phyloP scores from a whole-genome alignment of 108 stramenopile genomes.

The Bacterosira constricta region DNA sequence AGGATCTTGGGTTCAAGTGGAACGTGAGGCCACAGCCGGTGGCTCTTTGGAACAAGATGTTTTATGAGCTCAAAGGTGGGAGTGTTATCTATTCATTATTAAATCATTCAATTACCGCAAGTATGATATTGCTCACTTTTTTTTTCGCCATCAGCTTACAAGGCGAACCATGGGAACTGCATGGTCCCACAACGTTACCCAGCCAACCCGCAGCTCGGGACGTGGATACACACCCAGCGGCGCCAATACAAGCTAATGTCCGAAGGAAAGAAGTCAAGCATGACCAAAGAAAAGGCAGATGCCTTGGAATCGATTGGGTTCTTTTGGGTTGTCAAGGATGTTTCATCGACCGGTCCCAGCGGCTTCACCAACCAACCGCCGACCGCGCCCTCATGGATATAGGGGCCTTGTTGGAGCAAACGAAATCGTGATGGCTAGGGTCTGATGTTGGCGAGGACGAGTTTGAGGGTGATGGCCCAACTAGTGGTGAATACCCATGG shows the following conservation, averaged over 20 bases:
- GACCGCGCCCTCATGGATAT: too few relatives aligned
- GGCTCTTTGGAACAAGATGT: neutral
- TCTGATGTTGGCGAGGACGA: too few relatives aligned
- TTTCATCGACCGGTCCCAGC: too few relatives aligned
- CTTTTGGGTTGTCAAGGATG: conserved; percentile 48
- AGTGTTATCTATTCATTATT: neutral
- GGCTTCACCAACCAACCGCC: too few relatives aligned
- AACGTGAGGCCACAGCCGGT: conserved; percentile 10
- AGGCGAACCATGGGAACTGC: conserved; percentile 33
- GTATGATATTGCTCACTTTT: too few relatives aligned
- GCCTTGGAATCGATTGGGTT: conserved; percentile 54
- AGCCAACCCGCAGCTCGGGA: conserved; percentile 48
- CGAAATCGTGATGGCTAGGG: too few relatives aligned
- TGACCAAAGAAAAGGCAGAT: conserved; percentile 51
- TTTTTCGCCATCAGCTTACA: conserved; percentile 34
- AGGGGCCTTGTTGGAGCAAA: too few relatives aligned
- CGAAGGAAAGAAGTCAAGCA: conserved; percentile 52
- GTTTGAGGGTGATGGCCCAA: too few relatives aligned
- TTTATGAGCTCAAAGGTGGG: neutral
- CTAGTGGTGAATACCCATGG: too few relatives aligned
- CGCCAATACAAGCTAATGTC: conserved; percentile 44
- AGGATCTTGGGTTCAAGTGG: conserved; percentile 60
- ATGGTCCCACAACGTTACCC: conserved; percentile 50
- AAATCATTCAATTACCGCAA: neutral
- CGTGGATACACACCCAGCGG: conserved; percentile 57